phyloP scores from a whole-genome alignment of 2,329 filamentous ascomycete genomes.

The Penicillium sp. region DNA sequence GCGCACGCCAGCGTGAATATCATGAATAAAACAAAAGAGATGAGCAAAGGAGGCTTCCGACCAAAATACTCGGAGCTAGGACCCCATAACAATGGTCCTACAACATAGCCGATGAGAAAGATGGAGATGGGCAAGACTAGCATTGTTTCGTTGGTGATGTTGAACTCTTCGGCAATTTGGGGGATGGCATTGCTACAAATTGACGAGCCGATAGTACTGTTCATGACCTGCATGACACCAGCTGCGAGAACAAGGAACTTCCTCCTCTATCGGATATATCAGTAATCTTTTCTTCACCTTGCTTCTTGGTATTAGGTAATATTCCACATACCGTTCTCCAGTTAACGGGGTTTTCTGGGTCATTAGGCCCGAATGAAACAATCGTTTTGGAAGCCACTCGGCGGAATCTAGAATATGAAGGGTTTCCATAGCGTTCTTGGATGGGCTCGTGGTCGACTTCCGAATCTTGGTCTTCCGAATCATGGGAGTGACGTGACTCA shows the following conservation, averaged over 20 bases:
- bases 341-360: constrained; percentile 38
- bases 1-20: constrained; percentile 48
- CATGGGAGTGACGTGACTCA: constrained; percentile 15
- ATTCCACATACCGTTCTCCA: constrained; percentile 31
- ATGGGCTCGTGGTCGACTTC: constrained; percentile 27
- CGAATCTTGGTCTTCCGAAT: constrained; percentile 19
- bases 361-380: constrained; percentile 36
- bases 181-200: constrained; percentile 42
- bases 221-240: constrained; percentile 42
- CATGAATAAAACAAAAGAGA: constrained; percentile 50
- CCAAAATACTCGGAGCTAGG: constrained; percentile 48
- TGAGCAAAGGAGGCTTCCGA: constrained; percentile 47
- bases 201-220: constrained; percentile 44
- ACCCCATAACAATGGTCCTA: constrained; percentile 47
- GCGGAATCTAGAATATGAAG: constrained; percentile 32
- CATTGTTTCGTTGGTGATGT: constrained; percentile 34
- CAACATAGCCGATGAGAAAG: constrained; percentile 43
- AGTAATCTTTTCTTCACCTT: neutral
- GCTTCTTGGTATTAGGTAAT: neutral
- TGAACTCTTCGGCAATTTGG: constrained; percentile 39
- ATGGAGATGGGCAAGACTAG: constrained; percentile 43
- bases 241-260: constrained; percentile 39
- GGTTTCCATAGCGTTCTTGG: constrained; percentile 28
- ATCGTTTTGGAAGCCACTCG: constrained; percentile 39
- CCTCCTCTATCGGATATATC: constrained; percentile 12